Conservation (phyloP, 2,329 filamentous ascomycete genomes). For the Epichloe bromicola region DNA sequence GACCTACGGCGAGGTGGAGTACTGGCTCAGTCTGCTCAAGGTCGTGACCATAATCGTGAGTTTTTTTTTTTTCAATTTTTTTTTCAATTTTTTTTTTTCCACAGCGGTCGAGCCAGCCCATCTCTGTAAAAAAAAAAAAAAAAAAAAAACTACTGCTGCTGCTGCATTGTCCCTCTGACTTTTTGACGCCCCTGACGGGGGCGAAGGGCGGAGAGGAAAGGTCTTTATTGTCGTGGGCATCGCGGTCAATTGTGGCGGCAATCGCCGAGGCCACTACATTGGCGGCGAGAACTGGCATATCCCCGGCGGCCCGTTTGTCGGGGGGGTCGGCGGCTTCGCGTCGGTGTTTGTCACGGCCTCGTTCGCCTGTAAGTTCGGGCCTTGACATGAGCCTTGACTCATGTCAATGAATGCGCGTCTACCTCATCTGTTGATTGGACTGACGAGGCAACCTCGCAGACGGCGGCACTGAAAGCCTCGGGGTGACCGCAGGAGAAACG, state of each 20-base stretch:
- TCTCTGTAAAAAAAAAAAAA: no score
- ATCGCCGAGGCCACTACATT: slow-evolving; percentile 39
- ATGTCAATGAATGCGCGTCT: no score
- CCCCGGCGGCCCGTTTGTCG: slow-evolving; percentile 49
- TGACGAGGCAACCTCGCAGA: slow-evolving; percentile 9
- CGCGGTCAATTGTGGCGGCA: slow-evolving; percentile 38
- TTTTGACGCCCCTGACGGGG: background rate
- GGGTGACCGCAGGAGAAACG: slow-evolving; percentile 54
- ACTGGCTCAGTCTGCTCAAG: slow-evolving; percentile 43
- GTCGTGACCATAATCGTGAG: slow-evolving; percentile 35
- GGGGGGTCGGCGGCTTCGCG: slow-evolving; percentile 51
- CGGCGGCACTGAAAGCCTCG: slow-evolving; percentile 48
- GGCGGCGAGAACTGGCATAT: slow-evolving; percentile 45
- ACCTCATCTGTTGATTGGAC: background rate
- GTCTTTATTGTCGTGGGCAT: slow-evolving; percentile 52
- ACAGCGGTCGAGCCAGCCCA: no score
- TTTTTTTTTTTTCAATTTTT: background rate
- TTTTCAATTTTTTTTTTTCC: no score
- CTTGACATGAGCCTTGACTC: no score
- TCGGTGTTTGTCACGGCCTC: slow-evolving; percentile 40
- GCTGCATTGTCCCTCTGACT: no score
- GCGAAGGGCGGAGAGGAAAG: no score
- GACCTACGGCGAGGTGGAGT: slow-evolving; percentile 33
- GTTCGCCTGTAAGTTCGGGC: slow-evolving; percentile 38
- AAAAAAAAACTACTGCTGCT: background rate